These are phyloP conservation scores for Leccinum imitatum DNA, from an alignment of 768 basidiomycete genomes.

Conservation along the genomic window DNA sequence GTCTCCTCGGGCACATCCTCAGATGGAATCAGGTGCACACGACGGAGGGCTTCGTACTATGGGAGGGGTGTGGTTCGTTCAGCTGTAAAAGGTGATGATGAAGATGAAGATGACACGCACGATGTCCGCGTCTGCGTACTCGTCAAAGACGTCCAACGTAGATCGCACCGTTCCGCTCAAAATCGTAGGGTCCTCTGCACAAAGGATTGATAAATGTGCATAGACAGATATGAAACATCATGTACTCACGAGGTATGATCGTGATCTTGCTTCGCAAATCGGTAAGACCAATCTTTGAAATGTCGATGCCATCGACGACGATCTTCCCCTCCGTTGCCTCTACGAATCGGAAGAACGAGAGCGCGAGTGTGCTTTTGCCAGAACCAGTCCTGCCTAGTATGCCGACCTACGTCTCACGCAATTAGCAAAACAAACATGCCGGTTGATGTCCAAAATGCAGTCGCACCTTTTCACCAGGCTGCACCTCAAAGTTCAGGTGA, in stretches of 20 bases:
- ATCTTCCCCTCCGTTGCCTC: conserved; percentile 79
- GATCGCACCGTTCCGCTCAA: conserved; percentile 79
- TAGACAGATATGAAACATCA: background rate
- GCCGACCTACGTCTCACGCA: conserved; percentile 47
- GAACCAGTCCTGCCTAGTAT: conserved; percentile 70
- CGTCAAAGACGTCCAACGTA: conserved; percentile 82
- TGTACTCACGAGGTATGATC: conserved; percentile 64
- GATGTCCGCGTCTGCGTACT: conserved; percentile 83
- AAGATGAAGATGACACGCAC: conserved; percentile 40
- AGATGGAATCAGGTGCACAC: conserved; percentile 75
- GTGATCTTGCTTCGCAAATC: conserved; percentile 78
- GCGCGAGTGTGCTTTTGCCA: conserved; percentile 79
- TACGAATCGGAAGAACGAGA: conserved; percentile 90
- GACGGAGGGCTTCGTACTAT: conserved; percentile 80
- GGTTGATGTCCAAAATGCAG: background rate
- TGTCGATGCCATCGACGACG: conserved; percentile 75
- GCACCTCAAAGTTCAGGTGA: conserved; percentile 68
- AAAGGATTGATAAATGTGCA: background rate
- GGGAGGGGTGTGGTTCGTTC: background rate
- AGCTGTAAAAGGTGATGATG: background rate
- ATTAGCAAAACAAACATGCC: conserved; percentile 2
- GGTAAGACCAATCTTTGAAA: conserved; percentile 74
- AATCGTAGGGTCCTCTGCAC: conserved; percentile 83
- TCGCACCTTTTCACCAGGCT: conserved; percentile 71
- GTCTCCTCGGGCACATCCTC: conserved; percentile 43